A percentile compares a stretch with the other conserved stretches of the same genome.
These are phyloP conservation scores for Neurospora sp. DNA, from an alignment of 495 filamentous ascomycete genomes.

Conservation along the genomic window DNA sequence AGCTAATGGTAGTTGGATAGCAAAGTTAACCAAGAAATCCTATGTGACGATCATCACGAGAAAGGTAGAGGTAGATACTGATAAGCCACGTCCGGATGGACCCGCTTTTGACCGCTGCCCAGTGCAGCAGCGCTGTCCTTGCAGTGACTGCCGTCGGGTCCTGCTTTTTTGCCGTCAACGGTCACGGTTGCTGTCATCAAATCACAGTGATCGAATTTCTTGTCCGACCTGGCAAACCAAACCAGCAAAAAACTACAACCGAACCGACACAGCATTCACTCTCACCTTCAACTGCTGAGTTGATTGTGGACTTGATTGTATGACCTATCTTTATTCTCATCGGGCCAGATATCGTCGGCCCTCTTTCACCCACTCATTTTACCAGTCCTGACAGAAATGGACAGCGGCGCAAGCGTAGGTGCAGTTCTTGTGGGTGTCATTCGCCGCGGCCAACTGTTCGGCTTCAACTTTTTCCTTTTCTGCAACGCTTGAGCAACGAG, in stretches of 20 bases:
- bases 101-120: neutral
- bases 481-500: neutral
- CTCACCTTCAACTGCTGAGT: neutral
- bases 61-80: neutral
- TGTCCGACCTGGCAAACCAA: neutral
- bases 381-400: neutral
- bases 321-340: neutral
- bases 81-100: neutral
- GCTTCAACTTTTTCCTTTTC: neutral
- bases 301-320: neutral
- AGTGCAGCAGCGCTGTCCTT: neutral
- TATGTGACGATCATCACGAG: neutral
- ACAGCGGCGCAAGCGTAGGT: conserved; percentile 1
- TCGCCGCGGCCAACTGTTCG: neutral
- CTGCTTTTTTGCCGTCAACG: neutral
- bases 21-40: neutral
- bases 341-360: neutral
- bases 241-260: neutral
- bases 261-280: neutral
- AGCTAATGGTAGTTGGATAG: neutral
- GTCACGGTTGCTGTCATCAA: neutral
- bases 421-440: neutral
- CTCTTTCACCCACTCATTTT: neutral
- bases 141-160: neutral
- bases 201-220: neutral